Evolutionary conservation across 129 eudicot species (phyloP).

Genomic region (Smallanthus sonchifolius): DNA sequence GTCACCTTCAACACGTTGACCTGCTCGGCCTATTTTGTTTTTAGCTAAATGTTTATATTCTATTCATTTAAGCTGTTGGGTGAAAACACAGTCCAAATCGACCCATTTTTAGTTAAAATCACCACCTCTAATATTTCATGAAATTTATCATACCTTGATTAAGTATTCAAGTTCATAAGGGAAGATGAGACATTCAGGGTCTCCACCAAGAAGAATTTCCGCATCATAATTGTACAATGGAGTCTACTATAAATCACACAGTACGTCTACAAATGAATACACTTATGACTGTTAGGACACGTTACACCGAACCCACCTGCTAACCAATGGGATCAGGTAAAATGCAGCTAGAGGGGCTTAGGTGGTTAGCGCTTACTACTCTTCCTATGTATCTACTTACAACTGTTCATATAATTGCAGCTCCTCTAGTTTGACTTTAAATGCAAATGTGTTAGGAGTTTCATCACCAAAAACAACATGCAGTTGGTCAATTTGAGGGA

Average conservation of each 20-base stretch:
- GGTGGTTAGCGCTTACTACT: neutral
- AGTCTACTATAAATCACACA: too few relatives aligned
- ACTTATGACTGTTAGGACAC: too few relatives aligned
- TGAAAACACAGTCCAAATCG: neutral
- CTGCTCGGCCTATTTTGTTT: neutral
- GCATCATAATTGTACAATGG: neutral
- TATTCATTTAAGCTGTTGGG: neutral
- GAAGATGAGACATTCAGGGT: neutral
- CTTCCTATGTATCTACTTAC: neutral
- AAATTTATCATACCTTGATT: neutral
- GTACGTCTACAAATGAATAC: too few relatives aligned
- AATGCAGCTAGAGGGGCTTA: too few relatives aligned
- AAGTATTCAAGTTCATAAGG: neutral
- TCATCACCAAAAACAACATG: neutral
- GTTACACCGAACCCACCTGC: too few relatives aligned
- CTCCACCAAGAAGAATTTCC: neutral
- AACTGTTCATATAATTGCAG: neutral
- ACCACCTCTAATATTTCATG: neutral
- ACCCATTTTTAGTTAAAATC: neutral
- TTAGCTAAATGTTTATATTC: too few relatives aligned
- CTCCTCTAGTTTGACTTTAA: neutral
- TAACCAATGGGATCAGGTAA: too few relatives aligned
- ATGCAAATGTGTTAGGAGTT: too few relatives aligned
- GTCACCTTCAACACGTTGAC: neutral
- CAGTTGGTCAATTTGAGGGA: neutral